Evolutionary conservation across 2,329 filamentous ascomycete genomes (phyloP), one percentile per base, ranked within the genome.

Genomic region (Trichoderma afroharzianum): DNA sequence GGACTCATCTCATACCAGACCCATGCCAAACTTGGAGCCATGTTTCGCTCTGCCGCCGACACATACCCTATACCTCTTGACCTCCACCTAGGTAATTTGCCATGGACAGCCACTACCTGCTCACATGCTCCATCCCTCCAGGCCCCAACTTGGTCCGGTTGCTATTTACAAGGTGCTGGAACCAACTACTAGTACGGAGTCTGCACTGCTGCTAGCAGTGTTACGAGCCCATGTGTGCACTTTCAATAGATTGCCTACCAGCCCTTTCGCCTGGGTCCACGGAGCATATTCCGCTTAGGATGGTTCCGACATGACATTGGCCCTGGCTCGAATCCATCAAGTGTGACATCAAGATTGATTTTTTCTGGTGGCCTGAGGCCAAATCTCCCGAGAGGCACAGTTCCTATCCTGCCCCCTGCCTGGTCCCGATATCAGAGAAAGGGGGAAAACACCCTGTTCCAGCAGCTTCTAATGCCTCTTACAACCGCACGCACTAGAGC

Each of bases 241-340:
- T 47, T 55, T 62, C 39, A 62, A 69, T 69, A 69, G 55, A 69
- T 69, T 69, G 57, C 67, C 67, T 69, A 33, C 67, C 67, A 69
- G 57, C 67, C 67, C 67, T 69, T 69, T 32, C 33, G 36, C 55
- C 39, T 68, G 36, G 66, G 11, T 68, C 66, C 55, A 55, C 66
- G 55, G 66, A 33, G 66, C 66, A 50, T 47, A 68, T 68, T 32
- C 66, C 57, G 36, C 66, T 68, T 68, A 47, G 55, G 66, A 68
- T 55, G 36, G 33, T 30, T 58, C 50, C 26, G 64, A 47, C 30
- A 68, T 68, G 66, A 33, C 66, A 53, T 61, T 61, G 12, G 57
- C 21, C 36, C 57, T 69, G 67, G 57, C 36, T 47, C 66, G 66
- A 68, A 59, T 59, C 66, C 66, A 61, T 59, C 26, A 58, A 58